Conservation (phyloP, 2,329 filamentous ascomycete genomes). For the Colletotrichum sansevieriae region DNA sequence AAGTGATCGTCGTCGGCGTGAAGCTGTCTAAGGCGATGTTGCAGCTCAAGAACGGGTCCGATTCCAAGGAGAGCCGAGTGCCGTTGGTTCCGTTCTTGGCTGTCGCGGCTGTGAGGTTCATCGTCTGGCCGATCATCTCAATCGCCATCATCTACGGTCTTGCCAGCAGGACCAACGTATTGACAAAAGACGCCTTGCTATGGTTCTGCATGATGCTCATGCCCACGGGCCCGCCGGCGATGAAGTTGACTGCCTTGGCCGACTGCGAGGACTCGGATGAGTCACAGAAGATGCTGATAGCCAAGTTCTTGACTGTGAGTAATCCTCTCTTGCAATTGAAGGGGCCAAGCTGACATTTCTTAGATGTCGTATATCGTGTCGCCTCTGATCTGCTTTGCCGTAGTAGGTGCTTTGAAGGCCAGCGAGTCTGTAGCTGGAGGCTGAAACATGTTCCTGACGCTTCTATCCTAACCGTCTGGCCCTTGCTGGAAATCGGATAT, state of each 20-base stretch:
- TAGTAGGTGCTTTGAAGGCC: slow-evolving; percentile 33
- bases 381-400: slow-evolving; percentile 34
- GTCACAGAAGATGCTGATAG: slow-evolving; percentile 57
- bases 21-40: slow-evolving; percentile 68
- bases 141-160: slow-evolving; percentile 68
- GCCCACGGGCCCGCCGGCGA: slow-evolving; percentile 61
- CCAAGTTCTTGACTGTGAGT: slow-evolving; percentile 58
- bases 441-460: background rate
- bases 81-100: slow-evolving; percentile 61
- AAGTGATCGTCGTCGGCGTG: slow-evolving; percentile 76
- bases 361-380: slow-evolving; percentile 39
- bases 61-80: slow-evolving; percentile 48
- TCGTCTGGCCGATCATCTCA: slow-evolving; percentile 66
- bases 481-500: background rate
- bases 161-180: slow-evolving; percentile 62
- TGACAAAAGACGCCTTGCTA: slow-evolving; percentile 71
- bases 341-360: background rate
- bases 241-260: slow-evolving; percentile 61
- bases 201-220: slow-evolving; percentile 71
- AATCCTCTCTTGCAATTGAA: fast-evolving
- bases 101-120: slow-evolving; percentile 68
- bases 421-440: slow-evolving; percentile 14
- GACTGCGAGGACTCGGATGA: slow-evolving; percentile 57
- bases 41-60: slow-evolving; percentile 49
- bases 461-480: no score